These are phyloP conservation scores for Petunia secreta DNA, from an alignment of 257 asterid genomes.

Conservation along the genomic window DNA sequence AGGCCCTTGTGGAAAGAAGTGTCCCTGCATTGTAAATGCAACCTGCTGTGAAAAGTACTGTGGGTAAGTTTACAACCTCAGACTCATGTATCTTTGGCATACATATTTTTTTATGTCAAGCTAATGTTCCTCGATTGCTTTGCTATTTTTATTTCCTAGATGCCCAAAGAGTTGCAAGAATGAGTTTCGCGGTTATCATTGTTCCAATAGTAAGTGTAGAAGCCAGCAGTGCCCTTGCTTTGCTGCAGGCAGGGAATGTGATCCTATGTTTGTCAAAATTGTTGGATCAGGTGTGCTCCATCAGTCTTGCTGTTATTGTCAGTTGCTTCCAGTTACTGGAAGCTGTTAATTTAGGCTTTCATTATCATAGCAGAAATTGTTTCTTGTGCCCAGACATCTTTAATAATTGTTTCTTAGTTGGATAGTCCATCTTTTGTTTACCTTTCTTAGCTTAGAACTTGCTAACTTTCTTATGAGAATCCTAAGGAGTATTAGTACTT, in stretches of 20 bases:
- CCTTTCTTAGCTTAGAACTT: not conserved
- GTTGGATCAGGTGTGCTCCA: slow-evolving; percentile 85
- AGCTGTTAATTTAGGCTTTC: not conserved
- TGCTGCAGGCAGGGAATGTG: slow-evolving; percentile 97
- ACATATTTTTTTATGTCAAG: not conserved
- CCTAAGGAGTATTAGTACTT: not conserved
- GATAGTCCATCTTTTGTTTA: too few relatives aligned
- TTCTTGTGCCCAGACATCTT: too few relatives aligned
- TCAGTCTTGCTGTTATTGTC: slow-evolving; percentile 17
- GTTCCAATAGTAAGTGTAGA: slow-evolving; percentile 98
- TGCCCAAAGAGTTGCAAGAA: slow-evolving; percentile 95
- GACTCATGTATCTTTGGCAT: not conserved
- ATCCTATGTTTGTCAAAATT: slow-evolving; percentile 96
- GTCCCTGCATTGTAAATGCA: slow-evolving; percentile 81
- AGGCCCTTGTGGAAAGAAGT: slow-evolving; percentile 88
- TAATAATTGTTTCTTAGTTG: too few relatives aligned
- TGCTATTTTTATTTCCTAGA: slow-evolving; percentile 46
- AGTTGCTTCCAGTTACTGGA: slow-evolving; percentile 10
- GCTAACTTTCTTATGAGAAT: too few relatives aligned
- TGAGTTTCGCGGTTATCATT: slow-evolving; percentile 96
- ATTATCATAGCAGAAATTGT: not conserved
- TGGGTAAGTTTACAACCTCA: slow-evolving; percentile 75
- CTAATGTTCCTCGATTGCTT: slow-evolving; percentile 6
- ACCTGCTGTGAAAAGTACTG: slow-evolving; percentile 97
- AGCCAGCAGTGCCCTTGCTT: slow-evolving; percentile 98